phyloP scores from a whole-genome alignment of 176 grass and related monocot species.

The Miscanthus lutarioriparius region DNA sequence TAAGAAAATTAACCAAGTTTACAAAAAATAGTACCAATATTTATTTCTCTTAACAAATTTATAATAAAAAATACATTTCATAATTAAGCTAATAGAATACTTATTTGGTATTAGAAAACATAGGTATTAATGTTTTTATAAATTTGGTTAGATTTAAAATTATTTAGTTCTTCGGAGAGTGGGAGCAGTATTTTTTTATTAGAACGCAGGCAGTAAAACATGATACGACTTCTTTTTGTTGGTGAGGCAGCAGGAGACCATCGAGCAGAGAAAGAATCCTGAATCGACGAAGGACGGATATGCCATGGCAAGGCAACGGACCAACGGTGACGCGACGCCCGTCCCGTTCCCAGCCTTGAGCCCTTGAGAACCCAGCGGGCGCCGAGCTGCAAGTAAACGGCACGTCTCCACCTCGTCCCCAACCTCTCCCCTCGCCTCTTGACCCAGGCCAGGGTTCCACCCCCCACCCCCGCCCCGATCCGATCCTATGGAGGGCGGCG shows the following conservation, averaged over 20 bases:
- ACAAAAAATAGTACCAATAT: no score
- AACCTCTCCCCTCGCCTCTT: not conserved
- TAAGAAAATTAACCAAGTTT: no score
- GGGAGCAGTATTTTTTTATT: no score
- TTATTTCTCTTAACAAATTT: no score
- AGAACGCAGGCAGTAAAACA: no score
- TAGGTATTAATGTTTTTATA: no score
- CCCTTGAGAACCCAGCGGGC: not conserved
- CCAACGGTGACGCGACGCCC: not conserved
- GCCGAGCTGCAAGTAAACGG: conserved; percentile 22
- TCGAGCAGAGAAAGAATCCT: not conserved
- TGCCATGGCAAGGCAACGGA: not conserved
- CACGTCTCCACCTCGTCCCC: not conserved
- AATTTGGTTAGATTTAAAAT: no score
- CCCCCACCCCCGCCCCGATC: not conserved
- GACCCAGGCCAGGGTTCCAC: not conserved
- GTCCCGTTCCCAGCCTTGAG: not conserved
- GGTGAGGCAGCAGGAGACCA: not conserved
- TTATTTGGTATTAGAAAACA: no score
- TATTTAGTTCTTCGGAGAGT: no score
- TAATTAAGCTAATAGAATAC: no score
- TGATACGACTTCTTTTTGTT: no score
- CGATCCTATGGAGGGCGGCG: conserved; percentile 47
- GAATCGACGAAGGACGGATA: not conserved
- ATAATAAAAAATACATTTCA: no score